Percentiles rank a stretch among this genome's conserved stretches.
Conservation (phyloP, 2,329 filamentous ascomycete species). For the Arthrobotrys conoides region DNA sequence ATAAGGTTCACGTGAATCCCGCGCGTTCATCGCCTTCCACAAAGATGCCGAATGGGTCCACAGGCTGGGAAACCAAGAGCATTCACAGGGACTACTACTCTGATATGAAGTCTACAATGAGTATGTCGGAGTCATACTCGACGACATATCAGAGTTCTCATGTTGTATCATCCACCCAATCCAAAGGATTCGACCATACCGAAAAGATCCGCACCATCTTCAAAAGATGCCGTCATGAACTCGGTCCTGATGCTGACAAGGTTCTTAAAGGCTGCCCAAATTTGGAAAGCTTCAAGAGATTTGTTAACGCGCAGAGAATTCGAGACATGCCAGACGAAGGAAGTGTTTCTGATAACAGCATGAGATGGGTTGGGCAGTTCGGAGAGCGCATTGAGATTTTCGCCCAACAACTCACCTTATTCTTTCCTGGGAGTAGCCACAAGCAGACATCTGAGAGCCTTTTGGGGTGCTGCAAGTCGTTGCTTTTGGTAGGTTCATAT, state of each 20-base stretch:
- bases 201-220: constrained; percentile 31
- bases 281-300: constrained; percentile 45
- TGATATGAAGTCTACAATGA: constrained; percentile 4
- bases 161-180: background rate
- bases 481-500: constrained; percentile 33
- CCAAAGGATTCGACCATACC: constrained; percentile 25
- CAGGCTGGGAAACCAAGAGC: constrained; percentile 1
- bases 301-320: constrained; percentile 45
- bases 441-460: constrained; percentile 37
- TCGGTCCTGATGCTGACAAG: constrained; percentile 42
- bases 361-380: constrained; percentile 42
- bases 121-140: background rate
- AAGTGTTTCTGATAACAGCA: constrained; percentile 41
- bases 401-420: constrained; percentile 34
- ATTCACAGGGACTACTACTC: constrained; percentile 7
- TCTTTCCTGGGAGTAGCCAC: constrained; percentile 35
- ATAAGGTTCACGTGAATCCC: background rate
- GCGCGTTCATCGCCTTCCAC: background rate
- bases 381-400: constrained; percentile 43
- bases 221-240: constrained; percentile 30
- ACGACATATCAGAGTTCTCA: background rate
- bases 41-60: background rate
- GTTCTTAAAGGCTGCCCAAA: constrained; percentile 38
- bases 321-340: constrained; percentile 55
- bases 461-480: constrained; percentile 46